phyloP scores from a whole-genome alignment of 2,329 filamentous ascomycete species.

The Diaporthe humulicola region DNA sequence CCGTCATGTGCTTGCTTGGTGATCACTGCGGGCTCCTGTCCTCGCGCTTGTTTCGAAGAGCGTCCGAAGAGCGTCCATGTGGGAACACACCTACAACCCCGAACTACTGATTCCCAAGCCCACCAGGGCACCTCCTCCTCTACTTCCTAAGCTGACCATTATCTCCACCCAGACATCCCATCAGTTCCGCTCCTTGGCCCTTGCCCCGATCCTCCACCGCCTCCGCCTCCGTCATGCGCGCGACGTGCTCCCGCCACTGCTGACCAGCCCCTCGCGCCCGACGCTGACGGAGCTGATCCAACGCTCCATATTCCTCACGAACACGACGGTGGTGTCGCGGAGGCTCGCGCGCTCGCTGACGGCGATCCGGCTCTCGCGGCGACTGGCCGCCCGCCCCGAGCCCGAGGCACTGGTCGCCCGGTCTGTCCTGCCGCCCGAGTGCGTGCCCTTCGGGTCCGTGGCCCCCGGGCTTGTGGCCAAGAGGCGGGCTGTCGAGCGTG shows the following conservation, averaged over 20 bases:
- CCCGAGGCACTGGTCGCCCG: conserved; percentile 72
- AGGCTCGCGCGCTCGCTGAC: conserved; percentile 73
- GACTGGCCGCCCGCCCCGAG: conserved; percentile 71
- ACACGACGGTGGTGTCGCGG: conserved; percentile 74
- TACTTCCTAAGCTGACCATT: conserved; percentile 7
- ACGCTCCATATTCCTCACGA: conserved; percentile 76
- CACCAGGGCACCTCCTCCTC: background rate
- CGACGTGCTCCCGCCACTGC: conserved; percentile 65
- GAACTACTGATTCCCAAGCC: background rate
- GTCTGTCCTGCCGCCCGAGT: conserved; percentile 75
- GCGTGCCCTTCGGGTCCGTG: conserved; percentile 63
- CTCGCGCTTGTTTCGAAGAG: background rate
- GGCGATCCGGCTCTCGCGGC: conserved; percentile 74
- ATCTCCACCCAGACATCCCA: conserved; percentile 65
- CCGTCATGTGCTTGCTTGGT: too few relatives aligned
- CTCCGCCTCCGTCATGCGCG: conserved; percentile 72
- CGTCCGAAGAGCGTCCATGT: background rate
- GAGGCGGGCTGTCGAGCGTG: conserved; percentile 73
- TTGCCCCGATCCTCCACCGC: conserved; percentile 75
- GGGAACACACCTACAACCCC: background rate
- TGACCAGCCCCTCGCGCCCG: conserved; percentile 70
- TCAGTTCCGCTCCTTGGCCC: conserved; percentile 71
- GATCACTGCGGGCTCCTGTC: background rate
- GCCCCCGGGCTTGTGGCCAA: conserved; percentile 74
- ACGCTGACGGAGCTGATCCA: conserved; percentile 72